A percentile compares a stretch with the other conserved stretches of the same genome.
These are phyloP conservation scores for Pezizomycotina sp. DNA, from an alignment of 2,329 filamentous ascomycete species.

Conservation along the genomic window DNA sequence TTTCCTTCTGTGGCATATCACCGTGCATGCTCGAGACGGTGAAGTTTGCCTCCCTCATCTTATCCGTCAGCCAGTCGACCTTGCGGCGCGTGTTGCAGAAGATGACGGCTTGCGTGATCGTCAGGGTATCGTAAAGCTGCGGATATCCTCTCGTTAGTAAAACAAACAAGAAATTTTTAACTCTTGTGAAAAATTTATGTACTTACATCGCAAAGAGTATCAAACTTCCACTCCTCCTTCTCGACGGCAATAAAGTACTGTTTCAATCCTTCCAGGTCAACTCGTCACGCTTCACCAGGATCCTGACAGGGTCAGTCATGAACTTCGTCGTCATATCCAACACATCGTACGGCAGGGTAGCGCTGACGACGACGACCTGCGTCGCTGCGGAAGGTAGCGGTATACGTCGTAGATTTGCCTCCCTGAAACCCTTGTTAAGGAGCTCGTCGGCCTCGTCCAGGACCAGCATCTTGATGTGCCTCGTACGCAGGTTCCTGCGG, in stretches of 20 bases:
- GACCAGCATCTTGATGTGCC: constrained; percentile 63
- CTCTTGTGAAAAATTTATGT: not conserved
- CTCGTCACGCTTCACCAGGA: constrained; percentile 96
- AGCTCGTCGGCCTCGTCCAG: constrained; percentile 62
- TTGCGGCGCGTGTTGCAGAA: constrained; percentile 99
- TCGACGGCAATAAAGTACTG: constrained; percentile 99
- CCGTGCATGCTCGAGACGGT: constrained; percentile 98
- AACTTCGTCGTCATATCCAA: constrained; percentile 99
- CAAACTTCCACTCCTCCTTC: constrained; percentile 99
- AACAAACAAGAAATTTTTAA: not conserved
- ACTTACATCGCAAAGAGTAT: constrained; percentile 68
- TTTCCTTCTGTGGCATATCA: constrained; percentile 96
- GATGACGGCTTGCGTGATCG: constrained; percentile 96
- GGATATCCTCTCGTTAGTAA: too few relatives aligned
- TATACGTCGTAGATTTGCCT: too few relatives aligned
- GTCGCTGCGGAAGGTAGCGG: constrained; percentile 95
- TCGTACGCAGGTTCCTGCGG: constrained; percentile 53
- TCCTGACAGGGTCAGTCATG: constrained; percentile 95
- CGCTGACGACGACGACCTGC: constrained; percentile 94
- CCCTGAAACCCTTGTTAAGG: constrained; percentile 85
- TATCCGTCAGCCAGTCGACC: constrained; percentile 98
- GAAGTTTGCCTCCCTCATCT: constrained; percentile 98
- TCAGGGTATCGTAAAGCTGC: constrained; percentile 90
- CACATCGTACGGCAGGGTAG: constrained; percentile 92
- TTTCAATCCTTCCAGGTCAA: constrained; percentile 94